Conservation (phyloP, 2,329 filamentous ascomycete species). For the Verticillium alfalfae region DNA sequence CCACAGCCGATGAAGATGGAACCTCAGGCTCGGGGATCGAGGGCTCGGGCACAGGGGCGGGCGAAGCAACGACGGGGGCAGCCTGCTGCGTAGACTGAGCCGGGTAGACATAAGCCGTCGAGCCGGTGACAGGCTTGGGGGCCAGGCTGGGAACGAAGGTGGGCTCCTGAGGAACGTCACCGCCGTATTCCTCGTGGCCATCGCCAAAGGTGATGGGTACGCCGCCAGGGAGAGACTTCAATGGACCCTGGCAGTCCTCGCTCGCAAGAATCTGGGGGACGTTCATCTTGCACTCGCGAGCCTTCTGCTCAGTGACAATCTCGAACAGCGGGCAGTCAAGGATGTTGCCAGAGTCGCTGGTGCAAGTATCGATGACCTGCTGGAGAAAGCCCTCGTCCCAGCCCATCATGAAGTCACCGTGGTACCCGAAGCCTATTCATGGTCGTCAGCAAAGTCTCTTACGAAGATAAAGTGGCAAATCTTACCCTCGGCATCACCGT, state of each 20-base stretch:
- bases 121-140: not conserved
- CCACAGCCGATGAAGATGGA: not conserved
- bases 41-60: not conserved
- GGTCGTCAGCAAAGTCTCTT: conserved; percentile 3
- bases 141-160: not conserved
- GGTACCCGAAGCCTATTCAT: conserved; percentile 61
- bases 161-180: not conserved
- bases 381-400: conserved; percentile 69
- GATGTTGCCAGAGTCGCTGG: conserved; percentile 61
- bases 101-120: not conserved
- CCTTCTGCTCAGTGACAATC: conserved; percentile 56
- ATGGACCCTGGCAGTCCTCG: conserved; percentile 55
- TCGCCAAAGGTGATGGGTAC: conserved; percentile 34
- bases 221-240: conserved; percentile 61
- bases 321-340: conserved; percentile 71
- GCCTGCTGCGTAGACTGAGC: not conserved
- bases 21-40: not conserved
- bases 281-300: conserved; percentile 56
- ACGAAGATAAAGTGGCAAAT: conserved; percentile 1
- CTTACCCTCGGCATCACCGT: conserved; percentile 70
- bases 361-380: conserved; percentile 69
- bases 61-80: not conserved
- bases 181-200: conserved; percentile 11
- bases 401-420: conserved; percentile 76
- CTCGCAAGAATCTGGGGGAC: conserved; percentile 46